These are phyloP conservation scores for Claviceps monticola DNA, from an alignment of 2,329 filamentous ascomycete species.

Conservation along the genomic window DNA sequence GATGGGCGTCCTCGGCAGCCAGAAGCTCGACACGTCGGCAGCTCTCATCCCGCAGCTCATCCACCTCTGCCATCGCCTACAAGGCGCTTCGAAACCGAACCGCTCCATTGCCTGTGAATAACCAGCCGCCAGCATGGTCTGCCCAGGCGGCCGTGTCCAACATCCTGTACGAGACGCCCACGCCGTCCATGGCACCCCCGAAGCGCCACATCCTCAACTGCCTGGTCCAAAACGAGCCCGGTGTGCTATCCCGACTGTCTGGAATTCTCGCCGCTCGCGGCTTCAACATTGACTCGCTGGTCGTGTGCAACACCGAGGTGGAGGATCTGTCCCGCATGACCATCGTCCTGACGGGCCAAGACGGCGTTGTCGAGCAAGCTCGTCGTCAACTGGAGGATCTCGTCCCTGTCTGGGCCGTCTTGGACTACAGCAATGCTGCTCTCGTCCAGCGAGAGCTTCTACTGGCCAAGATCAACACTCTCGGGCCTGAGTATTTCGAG, in stretches of 20 bases:
- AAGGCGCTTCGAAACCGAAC: constrained; percentile 90
- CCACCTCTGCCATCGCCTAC: constrained; percentile 90
- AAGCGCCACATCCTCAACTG: constrained; percentile 97
- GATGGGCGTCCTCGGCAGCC: constrained; percentile 18
- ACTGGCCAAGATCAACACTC: constrained; percentile 89
- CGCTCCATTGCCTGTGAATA: constrained; percentile 66
- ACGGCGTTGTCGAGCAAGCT: constrained; percentile 94
- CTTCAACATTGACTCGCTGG: constrained; percentile 97
- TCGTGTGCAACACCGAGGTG: constrained; percentile 96
- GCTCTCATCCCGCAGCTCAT: constrained; percentile 42
- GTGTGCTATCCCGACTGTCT: constrained; percentile 89
- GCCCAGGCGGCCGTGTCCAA: constrained; percentile 92
- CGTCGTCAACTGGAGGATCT: constrained; percentile 89
- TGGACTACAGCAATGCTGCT: constrained; percentile 87
- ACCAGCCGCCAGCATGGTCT: constrained; percentile 66
- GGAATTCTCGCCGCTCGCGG: constrained; percentile 90
- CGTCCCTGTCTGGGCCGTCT: constrained; percentile 93
- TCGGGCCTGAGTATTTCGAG: constrained; percentile 96
- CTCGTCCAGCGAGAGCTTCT: constrained; percentile 92
- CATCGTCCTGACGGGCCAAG: constrained; percentile 90
- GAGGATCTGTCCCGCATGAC: constrained; percentile 97
- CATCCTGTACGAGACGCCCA: constrained; percentile 96
- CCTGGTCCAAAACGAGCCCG: constrained; percentile 96
- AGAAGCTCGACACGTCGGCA: constrained; percentile 9
- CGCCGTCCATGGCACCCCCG: constrained; percentile 66